Evolutionary conservation across 2,329 filamentous ascomycete genomes (phyloP), one percentile per base, ranked within the genome.

Genomic region (Xylariaceae sp.): DNA sequence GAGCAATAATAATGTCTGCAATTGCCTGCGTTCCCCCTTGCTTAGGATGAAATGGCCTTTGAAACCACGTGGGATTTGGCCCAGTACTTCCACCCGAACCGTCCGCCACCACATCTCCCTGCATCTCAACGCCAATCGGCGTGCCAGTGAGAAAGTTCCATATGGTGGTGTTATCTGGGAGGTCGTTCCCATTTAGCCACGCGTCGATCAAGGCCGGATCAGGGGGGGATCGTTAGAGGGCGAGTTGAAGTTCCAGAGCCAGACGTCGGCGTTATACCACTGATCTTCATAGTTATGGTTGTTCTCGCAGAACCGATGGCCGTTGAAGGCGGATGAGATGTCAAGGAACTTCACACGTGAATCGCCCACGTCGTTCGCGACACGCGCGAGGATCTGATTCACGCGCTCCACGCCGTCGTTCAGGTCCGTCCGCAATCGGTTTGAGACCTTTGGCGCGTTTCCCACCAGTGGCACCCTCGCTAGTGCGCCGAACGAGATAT

Each of bases 161-260:
- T 16, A 51, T 10, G 18, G 24, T 23, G 9, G 48, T 37, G 16
- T 18, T 21, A 24, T 45, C 42, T 26, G 42, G 42, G n/a, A 45
- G 26, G 13, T 32, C 9, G n/a, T 26, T n/a, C n/a, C 20, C 32
- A 33, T 30, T 27, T n/a, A 52, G 41, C 49, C 41, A 52, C 10
- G 21, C 40, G 24, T 45, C 32, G 13, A 45, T 44, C 21, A 37
- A 18, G 7, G 40, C 15, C 23, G 32, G 32, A 46, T 52, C 49
- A 32, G 49, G 24, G 39, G 40, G 6, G 40, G 41, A 23, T 52
- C 49, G 32, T 37, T 11, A 20, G 18, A 13, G 18, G 49, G 49
- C 21, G 33, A 21, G 49, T 55, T 37, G 30, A 51, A 29, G 52
- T 55, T 55, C 52, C 46, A 51, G 40, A 55, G 46, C 52, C 52